Percentiles rank a stretch among this genome's conserved stretches.
phyloP scores from a whole-genome alignment of 169 alveolate species.

The Plasmodium billcollinsi region DNA sequence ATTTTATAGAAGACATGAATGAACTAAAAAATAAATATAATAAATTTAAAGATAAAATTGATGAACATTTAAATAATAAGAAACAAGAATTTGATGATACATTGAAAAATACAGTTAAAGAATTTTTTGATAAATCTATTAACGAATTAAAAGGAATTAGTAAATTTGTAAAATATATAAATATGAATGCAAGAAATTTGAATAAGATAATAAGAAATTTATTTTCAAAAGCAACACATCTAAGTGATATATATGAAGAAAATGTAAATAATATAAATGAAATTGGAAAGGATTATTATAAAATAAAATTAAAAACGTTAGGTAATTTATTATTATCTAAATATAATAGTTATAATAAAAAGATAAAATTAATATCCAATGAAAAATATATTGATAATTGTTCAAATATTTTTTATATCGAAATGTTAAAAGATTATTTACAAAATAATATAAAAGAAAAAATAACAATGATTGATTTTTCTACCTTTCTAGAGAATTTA shows the following conservation, averaged over 20 bases:
- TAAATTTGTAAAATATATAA: slow-evolving; percentile 41
- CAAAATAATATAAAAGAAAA: slow-evolving; percentile 9
- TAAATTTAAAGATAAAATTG: slow-evolving; percentile 26
- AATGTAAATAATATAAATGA: slow-evolving; percentile 38
- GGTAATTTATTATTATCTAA: slow-evolving; percentile 10
- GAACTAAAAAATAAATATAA: slow-evolving; percentile 26
- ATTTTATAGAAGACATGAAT: slow-evolving; percentile 47
- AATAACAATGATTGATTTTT: slow-evolving; percentile 61
- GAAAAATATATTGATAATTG: slow-evolving; percentile 59
- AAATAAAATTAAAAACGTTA: slow-evolving; percentile 30
- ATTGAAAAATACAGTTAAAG: slow-evolving; percentile 18
- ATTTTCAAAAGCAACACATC: slow-evolving; percentile 43
- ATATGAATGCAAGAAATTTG: slow-evolving; percentile 36
- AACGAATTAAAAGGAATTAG: slow-evolving; percentile 53
- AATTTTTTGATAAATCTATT: slow-evolving; percentile 18
- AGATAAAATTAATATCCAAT: slow-evolving; percentile 34
- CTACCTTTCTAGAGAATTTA: slow-evolving; percentile 12
- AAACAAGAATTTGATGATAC: slow-evolving; percentile 38
- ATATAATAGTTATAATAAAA: slow-evolving; percentile 33
- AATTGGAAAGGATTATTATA: slow-evolving; percentile 52
- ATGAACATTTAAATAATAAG: slow-evolving; percentile 28
- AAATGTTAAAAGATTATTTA: slow-evolving; percentile 55
- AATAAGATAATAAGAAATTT: slow-evolving; percentile 30
- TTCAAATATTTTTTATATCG: slow-evolving; percentile 40
- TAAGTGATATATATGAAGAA: slow-evolving; percentile 61